Conservation (phyloP, 805 yeast species). For the Candida alai region DNA sequence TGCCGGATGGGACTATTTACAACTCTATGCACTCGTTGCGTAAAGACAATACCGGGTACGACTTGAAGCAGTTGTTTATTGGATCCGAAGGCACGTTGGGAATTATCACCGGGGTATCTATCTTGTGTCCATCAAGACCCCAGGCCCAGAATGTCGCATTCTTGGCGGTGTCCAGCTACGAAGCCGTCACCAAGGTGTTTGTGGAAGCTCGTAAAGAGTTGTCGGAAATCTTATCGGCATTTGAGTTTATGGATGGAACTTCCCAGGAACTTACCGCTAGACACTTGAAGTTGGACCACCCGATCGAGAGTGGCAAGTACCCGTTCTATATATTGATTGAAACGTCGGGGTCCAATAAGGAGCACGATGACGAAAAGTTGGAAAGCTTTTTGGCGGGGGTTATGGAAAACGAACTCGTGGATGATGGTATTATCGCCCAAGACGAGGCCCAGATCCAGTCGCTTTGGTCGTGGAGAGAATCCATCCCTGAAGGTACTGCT, state of each 20-base stretch:
- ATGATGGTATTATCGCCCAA: constrained; percentile 95
- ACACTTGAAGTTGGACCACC: constrained; percentile 61
- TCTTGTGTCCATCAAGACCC: constrained; percentile 87
- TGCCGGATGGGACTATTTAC: constrained; percentile 81
- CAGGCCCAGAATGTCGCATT: constrained; percentile 83
- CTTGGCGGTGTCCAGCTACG: constrained; percentile 76
- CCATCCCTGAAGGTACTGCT: constrained; percentile 84
- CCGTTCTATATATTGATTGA: constrained; percentile 92
- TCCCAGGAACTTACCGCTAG: constrained; percentile 62
- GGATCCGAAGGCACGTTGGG: constrained; percentile 95
- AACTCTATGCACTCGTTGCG: constrained; percentile 80
- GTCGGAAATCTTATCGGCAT: constrained; percentile 84
- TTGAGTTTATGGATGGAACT: constrained; percentile 85
- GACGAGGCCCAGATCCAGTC: constrained; percentile 82
- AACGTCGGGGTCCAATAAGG: constrained; percentile 92
- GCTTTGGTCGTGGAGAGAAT: constrained; percentile 96
- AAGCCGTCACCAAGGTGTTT: constrained; percentile 79
- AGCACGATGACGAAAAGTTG: constrained; percentile 88
- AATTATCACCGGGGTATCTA: constrained; percentile 83
- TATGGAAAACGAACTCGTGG: constrained; percentile 79
- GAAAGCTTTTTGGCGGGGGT: constrained; percentile 78
- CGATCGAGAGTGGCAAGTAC: constrained; percentile 70
- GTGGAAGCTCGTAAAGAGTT: constrained; percentile 73
- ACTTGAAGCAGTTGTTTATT: constrained; percentile 85
- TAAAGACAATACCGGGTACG: constrained; percentile 95